phyloP scores from a whole-genome alignment of 108 stramenopile species.

The Aurantiochytrium sp. region DNA sequence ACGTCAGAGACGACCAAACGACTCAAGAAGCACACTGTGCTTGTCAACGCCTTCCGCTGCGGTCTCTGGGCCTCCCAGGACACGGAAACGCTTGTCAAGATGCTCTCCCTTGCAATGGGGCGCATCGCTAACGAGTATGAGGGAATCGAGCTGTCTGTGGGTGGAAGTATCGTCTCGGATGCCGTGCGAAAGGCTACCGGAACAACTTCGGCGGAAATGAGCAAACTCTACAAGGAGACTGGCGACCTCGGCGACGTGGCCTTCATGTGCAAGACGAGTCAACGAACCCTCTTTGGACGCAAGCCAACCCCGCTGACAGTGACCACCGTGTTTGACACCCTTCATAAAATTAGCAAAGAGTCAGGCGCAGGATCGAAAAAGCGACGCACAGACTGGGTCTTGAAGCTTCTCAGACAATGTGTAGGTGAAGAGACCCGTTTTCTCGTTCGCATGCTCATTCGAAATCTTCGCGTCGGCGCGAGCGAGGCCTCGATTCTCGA shows the following conservation, averaged over 20 bases:
- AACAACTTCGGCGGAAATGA: background rate
- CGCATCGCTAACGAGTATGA: background rate
- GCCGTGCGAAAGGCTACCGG: background rate
- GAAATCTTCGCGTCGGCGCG: background rate
- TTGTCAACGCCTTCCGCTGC: background rate
- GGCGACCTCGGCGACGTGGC: constrained; percentile 16
- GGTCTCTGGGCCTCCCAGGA: background rate
- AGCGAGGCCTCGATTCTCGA: background rate
- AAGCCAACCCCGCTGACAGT: background rate
- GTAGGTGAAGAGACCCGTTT: background rate
- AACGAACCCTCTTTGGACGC: background rate
- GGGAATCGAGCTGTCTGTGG: background rate
- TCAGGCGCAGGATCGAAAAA: background rate
- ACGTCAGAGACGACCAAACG: background rate
- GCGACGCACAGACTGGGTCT: background rate
- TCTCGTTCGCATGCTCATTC: background rate
- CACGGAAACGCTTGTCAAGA: background rate
- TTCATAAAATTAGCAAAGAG: background rate
- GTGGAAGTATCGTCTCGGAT: background rate
- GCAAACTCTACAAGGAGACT: background rate
- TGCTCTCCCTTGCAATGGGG: background rate
- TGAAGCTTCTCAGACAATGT: background rate
- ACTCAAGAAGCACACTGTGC: background rate
- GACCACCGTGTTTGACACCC: background rate
- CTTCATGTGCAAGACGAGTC: background rate